Base-by-base conservation (phyloP, 176 grass and related monocot genomes). In the Zizania latifolia region DNA sequence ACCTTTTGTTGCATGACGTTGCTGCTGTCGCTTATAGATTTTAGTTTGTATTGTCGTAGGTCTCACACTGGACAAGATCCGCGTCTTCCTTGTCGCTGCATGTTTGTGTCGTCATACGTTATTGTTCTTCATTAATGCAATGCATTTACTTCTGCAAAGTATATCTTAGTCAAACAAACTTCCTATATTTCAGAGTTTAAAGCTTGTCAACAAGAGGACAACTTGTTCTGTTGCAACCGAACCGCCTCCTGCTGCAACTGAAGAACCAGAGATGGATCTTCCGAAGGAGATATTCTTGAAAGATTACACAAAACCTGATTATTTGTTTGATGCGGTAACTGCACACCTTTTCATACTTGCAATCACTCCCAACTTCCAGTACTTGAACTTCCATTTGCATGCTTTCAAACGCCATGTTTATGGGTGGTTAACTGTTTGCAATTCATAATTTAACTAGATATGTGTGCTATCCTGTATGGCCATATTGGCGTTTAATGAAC, bases 221-320 rank as follows among this genome's bases (percentile, higher is more conserved):
- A 60, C 60, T 80, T 90, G 89, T 84, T 99, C 85, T 55, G 89
- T 94, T 84, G 95, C 91, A 88, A 86, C 89, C 61, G 79, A 82
- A 69, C 95, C 91, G 2, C 72, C 72, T 45, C 91, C 86, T 68
- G 61, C 89, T 54, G 68, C 82, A 75, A 69, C 84, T 65, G 89
- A 99, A 71, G 75, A 90, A 60, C 76, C 86, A 62, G 72, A 80
- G 67, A 99, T 99, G 95, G 87, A 90, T 72, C 29, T 24, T 57
- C 91, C 91, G 14, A 94, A 86, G 85, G 95, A 99, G 86, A 91
- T 94, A 58, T 94, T 99, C 83, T 91, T 99, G 87, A 99, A 90
- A 88, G 80, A 99, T 70, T 99, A 99, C 72, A 90, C 90, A 73
- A 90, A 75, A 55, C 91, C 91, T 21, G 82, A 90, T 46, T 99